These are phyloP conservation scores for Claviceps capensis DNA, from an alignment of 2,329 filamentous ascomycete species.

Conservation along the genomic window DNA sequence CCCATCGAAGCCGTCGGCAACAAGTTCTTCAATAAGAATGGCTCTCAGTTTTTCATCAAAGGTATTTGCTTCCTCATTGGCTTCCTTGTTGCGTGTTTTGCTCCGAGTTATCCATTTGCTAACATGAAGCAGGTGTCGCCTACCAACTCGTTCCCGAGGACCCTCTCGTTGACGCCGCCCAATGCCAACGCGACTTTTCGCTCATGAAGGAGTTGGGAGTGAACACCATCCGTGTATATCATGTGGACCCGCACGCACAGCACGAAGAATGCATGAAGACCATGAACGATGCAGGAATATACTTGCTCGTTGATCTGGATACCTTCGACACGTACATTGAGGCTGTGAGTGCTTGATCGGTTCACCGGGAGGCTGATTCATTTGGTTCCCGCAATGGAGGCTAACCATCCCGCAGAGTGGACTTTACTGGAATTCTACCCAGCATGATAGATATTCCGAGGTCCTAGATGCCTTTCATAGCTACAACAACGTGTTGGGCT, in stretches of 20 bases:
- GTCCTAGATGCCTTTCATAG: slow-evolving; percentile 66
- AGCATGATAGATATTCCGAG: slow-evolving; percentile 52
- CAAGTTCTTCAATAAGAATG: slow-evolving; percentile 76
- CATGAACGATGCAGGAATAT: slow-evolving; percentile 69
- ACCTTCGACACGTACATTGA: slow-evolving; percentile 57
- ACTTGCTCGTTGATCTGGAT: slow-evolving; percentile 72
- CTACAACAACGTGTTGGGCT: slow-evolving; percentile 70
- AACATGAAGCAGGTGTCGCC: slow-evolving; percentile 45
- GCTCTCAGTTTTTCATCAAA: slow-evolving; percentile 74
- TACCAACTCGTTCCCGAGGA: slow-evolving; percentile 55
- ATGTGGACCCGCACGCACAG: slow-evolving; percentile 58
- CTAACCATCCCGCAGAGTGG: slow-evolving; percentile 25
- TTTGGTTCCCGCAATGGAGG: neutral
- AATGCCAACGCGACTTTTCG: slow-evolving; percentile 61
- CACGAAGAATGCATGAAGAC: slow-evolving; percentile 72
- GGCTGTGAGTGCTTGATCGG: slow-evolving; percentile 29
- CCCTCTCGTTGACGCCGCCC: slow-evolving; percentile 59
- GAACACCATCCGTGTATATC: slow-evolving; percentile 80
- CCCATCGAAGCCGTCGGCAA: slow-evolving; percentile 48
- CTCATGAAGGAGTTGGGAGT: slow-evolving; percentile 71
- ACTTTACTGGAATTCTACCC: slow-evolving; percentile 59
- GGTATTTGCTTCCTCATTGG: slow-evolving; percentile 29
- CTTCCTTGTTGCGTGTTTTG: no score
- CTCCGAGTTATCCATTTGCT: neutral
- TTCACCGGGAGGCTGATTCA: neutral